Conservation (phyloP, 768 basidiomycete genomes). For the Mycena chlorophos region DNA sequence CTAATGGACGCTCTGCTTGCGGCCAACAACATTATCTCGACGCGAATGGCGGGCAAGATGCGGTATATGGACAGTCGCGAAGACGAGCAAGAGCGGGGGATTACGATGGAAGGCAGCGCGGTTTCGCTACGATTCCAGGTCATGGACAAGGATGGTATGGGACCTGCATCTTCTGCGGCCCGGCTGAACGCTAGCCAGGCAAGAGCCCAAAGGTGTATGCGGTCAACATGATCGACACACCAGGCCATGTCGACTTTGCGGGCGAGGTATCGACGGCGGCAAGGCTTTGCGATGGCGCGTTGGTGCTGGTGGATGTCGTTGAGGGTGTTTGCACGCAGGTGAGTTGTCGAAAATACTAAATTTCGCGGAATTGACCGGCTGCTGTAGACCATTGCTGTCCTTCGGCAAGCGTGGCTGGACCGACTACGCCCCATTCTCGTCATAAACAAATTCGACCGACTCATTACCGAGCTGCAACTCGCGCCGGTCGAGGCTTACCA, state of each 20-base stretch:
- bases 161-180: slow-evolving; percentile 3
- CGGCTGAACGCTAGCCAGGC: slow-evolving; percentile 44
- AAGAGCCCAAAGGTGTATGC: slow-evolving; percentile 68
- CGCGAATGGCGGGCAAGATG: slow-evolving; percentile 93
- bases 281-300: slow-evolving; percentile 89
- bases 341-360: slow-evolving; percentile 22
- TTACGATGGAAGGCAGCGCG: slow-evolving; percentile 98
- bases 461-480: slow-evolving; percentile 91
- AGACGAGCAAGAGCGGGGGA: slow-evolving; percentile 96
- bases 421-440: slow-evolving; percentile 87
- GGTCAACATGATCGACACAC: slow-evolving; percentile 97
- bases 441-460: slow-evolving; percentile 94
- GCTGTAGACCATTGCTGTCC: slow-evolving; percentile 90
- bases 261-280: slow-evolving; percentile 96
- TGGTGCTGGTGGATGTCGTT: slow-evolving; percentile 93
- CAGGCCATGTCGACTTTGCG: slow-evolving; percentile 98
- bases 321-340: slow-evolving; percentile 99
- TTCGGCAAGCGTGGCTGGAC: slow-evolving; percentile 93
- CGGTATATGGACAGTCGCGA: slow-evolving; percentile 93
- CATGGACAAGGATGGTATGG: slow-evolving; percentile 59
- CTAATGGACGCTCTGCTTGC: slow-evolving; percentile 94
- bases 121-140: slow-evolving; percentile 89
- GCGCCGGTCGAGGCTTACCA: slow-evolving; percentile 91
- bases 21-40: slow-evolving; percentile 96
- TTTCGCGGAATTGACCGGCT: background rate